Base-by-base conservation (phyloP, 2,329 filamentous ascomycete species). In the Colletotrichum chlorophyti region DNA sequence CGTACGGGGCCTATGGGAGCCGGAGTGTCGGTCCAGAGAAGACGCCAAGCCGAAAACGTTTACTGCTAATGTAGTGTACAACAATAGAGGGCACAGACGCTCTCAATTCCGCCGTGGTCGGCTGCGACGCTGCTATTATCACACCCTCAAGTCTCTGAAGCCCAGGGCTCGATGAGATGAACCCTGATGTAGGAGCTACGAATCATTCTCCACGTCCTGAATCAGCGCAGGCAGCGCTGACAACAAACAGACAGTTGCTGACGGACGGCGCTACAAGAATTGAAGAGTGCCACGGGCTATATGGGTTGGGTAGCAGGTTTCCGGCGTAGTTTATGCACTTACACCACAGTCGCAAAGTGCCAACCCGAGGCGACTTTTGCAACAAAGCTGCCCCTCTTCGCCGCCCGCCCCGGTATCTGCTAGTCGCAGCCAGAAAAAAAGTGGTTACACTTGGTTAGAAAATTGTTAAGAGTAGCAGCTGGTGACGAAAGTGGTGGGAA, bases 401-500 rank as follows among this genome's bases (percentile, higher is more conserved):
- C 5, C 15, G 29, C 9, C 14, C 34, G 27, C 40, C 40, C 41
- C 23, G 27, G 15, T 53, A 58, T n/a, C 12, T 42, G 35, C 17
- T 42, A 15, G 45, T 27, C n/a, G 14, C 14, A 23, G 43, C 27
- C 9, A 23, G 34, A 11, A 27, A 27, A 27, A 38, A 6, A 15
- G 12, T 14, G n/a, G 12, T 15, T 7, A 35, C 21, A 23, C 42
- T 27, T 27, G n/a, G n/a, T n/a, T n/a, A 26, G 34, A 51, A 49
- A 55, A 45, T 49, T 34, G 45, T n/a, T n/a, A n/a, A n/a, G 43
- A 46, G 24, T 38, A 29, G 32, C 23, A 14, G 34, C 51, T 38
- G 29, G 51, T 31, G 55, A 49, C 42, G 55, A 37, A 59, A 54
- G 29, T 42, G 43, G 43, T 49, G 55, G 55, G 43, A 45, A 55